A percentile compares a stretch with the other conserved stretches of the same genome.
phyloP scores from a whole-genome alignment of 306 rosid species.

The Pyrus bretschneideri region DNA sequence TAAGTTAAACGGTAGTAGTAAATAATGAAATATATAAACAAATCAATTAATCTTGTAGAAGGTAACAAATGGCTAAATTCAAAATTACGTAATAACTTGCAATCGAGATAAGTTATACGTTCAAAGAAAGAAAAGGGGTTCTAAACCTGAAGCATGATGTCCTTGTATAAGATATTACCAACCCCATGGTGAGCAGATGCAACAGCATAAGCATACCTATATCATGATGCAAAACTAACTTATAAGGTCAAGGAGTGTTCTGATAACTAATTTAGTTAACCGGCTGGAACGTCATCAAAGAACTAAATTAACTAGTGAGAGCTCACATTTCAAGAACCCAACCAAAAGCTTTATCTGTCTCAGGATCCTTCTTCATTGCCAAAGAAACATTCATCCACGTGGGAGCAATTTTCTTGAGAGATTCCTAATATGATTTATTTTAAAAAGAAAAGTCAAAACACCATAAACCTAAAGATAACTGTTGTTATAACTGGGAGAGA shows the following conservation, averaged over 20 bases:
- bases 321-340: slow-evolving; percentile 99
- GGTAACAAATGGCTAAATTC: neutral
- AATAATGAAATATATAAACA: neutral
- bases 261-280: neutral
- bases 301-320: slow-evolving; percentile 10
- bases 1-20: neutral
- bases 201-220: slow-evolving; percentile 95
- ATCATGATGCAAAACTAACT: slow-evolving; percentile 15
- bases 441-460: slow-evolving; percentile 9
- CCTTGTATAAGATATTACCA: slow-evolving; percentile 75
- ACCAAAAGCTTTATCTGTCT: slow-evolving; percentile 95
- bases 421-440: slow-evolving; percentile 39
- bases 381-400: slow-evolving; percentile 98
- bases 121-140: neutral
- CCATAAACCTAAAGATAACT: slow-evolving; percentile 1
- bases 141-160: slow-evolving; percentile 96
- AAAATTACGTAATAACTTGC: neutral
- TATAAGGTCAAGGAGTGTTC: neutral
- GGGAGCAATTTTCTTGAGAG: slow-evolving; percentile 96
- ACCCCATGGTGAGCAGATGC: slow-evolving; percentile 84
- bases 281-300: neutral
- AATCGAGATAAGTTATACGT: neutral
- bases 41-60: neutral
- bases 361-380: slow-evolving; percentile 99
- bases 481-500: slow-evolving; percentile 5